These are phyloP conservation scores for Metschnikowia rubicola DNA, from an alignment of 805 yeast species.

Conservation along the genomic window DNA sequence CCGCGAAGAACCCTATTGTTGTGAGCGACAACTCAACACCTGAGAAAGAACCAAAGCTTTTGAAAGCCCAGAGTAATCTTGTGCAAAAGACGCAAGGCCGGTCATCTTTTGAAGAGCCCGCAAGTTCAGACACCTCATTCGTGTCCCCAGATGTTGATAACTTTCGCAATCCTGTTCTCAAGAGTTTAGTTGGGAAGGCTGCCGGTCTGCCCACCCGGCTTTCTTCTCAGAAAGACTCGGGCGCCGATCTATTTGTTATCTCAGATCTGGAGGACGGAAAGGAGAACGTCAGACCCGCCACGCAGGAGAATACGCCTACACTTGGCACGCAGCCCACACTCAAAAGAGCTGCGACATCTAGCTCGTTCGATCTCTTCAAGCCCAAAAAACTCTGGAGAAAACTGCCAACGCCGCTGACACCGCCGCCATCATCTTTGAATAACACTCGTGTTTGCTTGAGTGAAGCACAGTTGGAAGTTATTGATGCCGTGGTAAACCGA, in stretches of 20 bases:
- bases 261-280: slow-evolving; percentile 12
- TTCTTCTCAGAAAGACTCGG: neutral
- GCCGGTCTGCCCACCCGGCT: slow-evolving; percentile 15
- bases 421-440: slow-evolving; percentile 2
- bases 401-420: neutral
- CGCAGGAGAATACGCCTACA: slow-evolving; percentile 1
- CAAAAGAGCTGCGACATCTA: slow-evolving; percentile 21
- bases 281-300: slow-evolving; percentile 8
- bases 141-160: slow-evolving; percentile 37
- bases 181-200: slow-evolving; percentile 9
- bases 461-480: slow-evolving; percentile 45
- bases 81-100: slow-evolving; percentile 9
- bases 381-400: slow-evolving; percentile 23
- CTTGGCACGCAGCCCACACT: slow-evolving; percentile 13
- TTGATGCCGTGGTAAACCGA: slow-evolving; percentile 48
- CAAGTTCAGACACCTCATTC: slow-evolving; percentile 31
- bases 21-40: slow-evolving; percentile 3
- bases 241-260: slow-evolving; percentile 7
- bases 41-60: slow-evolving; percentile 1
- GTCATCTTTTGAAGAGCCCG: slow-evolving; percentile 18
- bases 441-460: slow-evolving; percentile 16
- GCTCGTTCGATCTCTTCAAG: slow-evolving; percentile 19
- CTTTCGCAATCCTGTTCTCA: slow-evolving; percentile 32
- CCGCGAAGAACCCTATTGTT: neutral
- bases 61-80: slow-evolving; percentile 4